A percentile compares a stretch with the other conserved stretches of the same genome.
Conservation (phyloP, 2,329 filamentous ascomycete species). For the Cadophora gregata region DNA sequence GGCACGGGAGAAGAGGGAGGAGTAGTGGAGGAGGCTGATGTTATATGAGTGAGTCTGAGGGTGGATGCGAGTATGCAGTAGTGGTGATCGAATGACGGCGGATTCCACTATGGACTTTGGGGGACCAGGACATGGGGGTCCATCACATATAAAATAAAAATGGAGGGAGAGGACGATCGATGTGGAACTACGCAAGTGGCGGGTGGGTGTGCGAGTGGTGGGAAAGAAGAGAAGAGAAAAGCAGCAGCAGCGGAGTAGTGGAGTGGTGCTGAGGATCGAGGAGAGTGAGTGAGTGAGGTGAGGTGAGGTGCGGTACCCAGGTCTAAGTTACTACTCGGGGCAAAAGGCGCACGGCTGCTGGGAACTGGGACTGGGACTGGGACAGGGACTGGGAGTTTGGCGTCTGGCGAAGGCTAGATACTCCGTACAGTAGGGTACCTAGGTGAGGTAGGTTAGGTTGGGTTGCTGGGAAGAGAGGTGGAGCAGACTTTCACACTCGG, state of each 20-base stretch:
- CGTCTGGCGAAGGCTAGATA: not conserved
- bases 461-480: not conserved
- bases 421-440: too few relatives aligned
- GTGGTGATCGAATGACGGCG: conserved; percentile 33
- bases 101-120: conserved; percentile 32
- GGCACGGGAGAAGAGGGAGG: conserved; percentile 14
- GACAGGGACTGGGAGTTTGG: not conserved
- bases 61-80: conserved; percentile 21
- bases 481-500: conserved; percentile 3
- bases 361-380: not conserved
- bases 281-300: not conserved
- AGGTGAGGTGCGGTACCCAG: not conserved
- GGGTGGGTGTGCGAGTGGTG: not conserved
- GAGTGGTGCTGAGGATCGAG: conserved; percentile 7
- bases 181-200: not conserved
- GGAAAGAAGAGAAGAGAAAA: not conserved
- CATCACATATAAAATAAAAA: conserved; percentile 17
- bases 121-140: conserved; percentile 31
- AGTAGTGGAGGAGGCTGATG: conserved; percentile 35
- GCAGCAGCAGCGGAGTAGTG: not conserved
- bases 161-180: conserved; percentile 7
- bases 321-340: conserved; percentile 2
- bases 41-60: conserved; percentile 35
- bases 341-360: conserved; percentile 17
- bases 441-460: too few relatives aligned